These are phyloP conservation scores for Ceratorhiza oryzae-sativae DNA, from an alignment of 1,284 basidiomycete species.

Conservation along the genomic window DNA sequence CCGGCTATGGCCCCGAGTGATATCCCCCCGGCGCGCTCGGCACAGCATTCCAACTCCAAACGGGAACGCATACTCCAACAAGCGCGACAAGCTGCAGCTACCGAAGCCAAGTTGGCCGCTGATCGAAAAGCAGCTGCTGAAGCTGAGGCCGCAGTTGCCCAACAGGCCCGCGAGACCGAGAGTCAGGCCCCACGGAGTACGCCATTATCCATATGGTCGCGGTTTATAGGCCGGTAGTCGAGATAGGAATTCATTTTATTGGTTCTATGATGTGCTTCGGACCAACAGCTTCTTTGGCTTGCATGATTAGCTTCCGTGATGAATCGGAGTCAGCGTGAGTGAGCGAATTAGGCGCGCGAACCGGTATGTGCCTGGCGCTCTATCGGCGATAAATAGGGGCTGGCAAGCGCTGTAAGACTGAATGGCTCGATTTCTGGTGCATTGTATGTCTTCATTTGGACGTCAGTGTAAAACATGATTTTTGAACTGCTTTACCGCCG, in stretches of 20 bases:
- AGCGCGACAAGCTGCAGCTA: slow-evolving; percentile 17
- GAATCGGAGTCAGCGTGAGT: slow-evolving; percentile 6
- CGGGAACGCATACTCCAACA: slow-evolving; percentile 22
- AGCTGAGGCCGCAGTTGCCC: not conserved
- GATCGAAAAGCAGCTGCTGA: slow-evolving; percentile 10
- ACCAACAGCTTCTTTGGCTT: not conserved
- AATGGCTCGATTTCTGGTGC: no score
- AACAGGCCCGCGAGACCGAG: not conserved
- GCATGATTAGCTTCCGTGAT: slow-evolving; percentile 9
- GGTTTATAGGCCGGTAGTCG: slow-evolving; percentile 25
- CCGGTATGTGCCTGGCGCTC: slow-evolving; percentile 2
- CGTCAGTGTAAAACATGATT: not conserved
- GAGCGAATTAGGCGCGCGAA: not conserved
- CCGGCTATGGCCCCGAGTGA: not conserved
- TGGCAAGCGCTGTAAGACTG: not conserved
- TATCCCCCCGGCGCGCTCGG: not conserved
- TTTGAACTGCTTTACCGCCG: not conserved
- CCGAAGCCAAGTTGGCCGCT: slow-evolving; percentile 14
- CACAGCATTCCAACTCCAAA: slow-evolving; percentile 16
- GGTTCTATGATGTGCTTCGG: slow-evolving; percentile 2
- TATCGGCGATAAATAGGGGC: slow-evolving; percentile 2
- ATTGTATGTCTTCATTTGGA: not conserved
- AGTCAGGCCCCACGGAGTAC: not conserved
- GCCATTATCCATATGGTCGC: slow-evolving; percentile 17
- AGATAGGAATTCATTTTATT: slow-evolving; percentile 7